A percentile compares a stretch with the other conserved stretches of the same genome.
Conservation (phyloP, 805 yeast species). For the Blastobotrys parvus region DNA sequence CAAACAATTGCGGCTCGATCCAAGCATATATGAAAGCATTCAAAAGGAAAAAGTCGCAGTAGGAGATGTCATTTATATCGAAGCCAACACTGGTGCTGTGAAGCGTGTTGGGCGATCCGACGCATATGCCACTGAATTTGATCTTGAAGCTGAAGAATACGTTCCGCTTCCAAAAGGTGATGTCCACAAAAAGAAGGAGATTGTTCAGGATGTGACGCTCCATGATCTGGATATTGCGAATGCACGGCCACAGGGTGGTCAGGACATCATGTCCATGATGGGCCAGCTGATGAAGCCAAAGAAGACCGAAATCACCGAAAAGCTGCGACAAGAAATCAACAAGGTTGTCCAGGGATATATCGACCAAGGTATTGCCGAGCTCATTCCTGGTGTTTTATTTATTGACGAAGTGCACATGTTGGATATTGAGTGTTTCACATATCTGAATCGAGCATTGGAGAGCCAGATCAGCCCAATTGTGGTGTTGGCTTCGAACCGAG, state of each 20-base stretch:
- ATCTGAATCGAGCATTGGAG: conserved; percentile 88
- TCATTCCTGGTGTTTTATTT: conserved; percentile 95
- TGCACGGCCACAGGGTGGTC: conserved; percentile 95
- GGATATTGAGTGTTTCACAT: conserved; percentile 94
- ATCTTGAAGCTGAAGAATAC: conserved; percentile 96
- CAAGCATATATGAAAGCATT: conserved; percentile 84
- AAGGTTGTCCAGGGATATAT: conserved; percentile 93
- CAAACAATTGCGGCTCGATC: conserved; percentile 82
- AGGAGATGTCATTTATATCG: conserved; percentile 96
- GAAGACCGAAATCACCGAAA: conserved; percentile 95
- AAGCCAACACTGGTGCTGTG: conserved; percentile 95
- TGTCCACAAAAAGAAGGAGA: conserved; percentile 95
- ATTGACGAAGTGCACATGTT: conserved; percentile 98
- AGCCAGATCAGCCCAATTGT: conserved; percentile 89
- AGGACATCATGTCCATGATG: conserved; percentile 92
- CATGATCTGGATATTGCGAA: conserved; percentile 96
- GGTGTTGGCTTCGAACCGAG: conserved; percentile 92
- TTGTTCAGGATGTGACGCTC: conserved; percentile 92
- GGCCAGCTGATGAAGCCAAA: conserved; percentile 93
- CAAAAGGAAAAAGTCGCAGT: conserved; percentile 90
- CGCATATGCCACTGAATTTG: conserved; percentile 97
- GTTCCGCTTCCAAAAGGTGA: conserved; percentile 99
- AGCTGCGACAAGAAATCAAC: conserved; percentile 86
- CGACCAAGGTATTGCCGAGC: conserved; percentile 96
- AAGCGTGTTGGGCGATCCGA: conserved; percentile 98